Base-by-base conservation (phyloP, 345 rosid genomes). In the Aquilaria sinensis region DNA sequence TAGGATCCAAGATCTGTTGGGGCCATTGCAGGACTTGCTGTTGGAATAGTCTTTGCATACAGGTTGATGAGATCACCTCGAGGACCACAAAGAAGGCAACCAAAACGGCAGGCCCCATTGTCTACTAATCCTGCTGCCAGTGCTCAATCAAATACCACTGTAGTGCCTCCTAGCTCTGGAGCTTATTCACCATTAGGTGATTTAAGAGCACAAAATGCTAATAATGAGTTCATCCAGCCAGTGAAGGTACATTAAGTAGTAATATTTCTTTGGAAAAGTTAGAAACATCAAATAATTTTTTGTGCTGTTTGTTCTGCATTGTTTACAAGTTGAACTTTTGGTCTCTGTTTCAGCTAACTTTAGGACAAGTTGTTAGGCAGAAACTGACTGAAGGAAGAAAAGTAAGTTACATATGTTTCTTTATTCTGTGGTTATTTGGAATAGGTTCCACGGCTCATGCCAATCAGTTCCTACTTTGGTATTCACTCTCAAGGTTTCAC, bases 21-120 rank as follows among this genome's bases (percentile, higher is more conserved):
- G 60, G 97, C 99, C 15, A 79, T 91, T 60, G 99, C 93, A 9
- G 97, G 99, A 43, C 83, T 95, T 72, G 96, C 99, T 56, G 84
- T 95, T 48, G 97, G 97, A 3, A 75, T 95, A 58, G 85, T 87
- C 43, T 90, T 91, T 65, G 83, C 91, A 3, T 95, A 90, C 91
- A 85, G 90, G 64, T 73, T 89, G 55, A 62, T 85, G 54, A 85
- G 99, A 74, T 72, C 96, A 34, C 85, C 96, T n/a, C 60, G 73
- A 49, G 84, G 72, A 54, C 77, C 78, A 65, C 89, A 72, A 60
- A 83, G 90, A 78, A 85, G 96, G 77, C 89, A 65, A 57, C 96
- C 90, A 0, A 89, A 95, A 77, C 80, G 90, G 4, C 91, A 80
- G 66, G 75, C 75, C 62, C 80, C 79, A 53, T 47, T 81, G 4